Percentiles rank a stretch among this genome's conserved stretches.
These are phyloP conservation scores for Blumeria hordei DNA, from an alignment of 2,329 filamentous ascomycete species.

Conservation along the genomic window DNA sequence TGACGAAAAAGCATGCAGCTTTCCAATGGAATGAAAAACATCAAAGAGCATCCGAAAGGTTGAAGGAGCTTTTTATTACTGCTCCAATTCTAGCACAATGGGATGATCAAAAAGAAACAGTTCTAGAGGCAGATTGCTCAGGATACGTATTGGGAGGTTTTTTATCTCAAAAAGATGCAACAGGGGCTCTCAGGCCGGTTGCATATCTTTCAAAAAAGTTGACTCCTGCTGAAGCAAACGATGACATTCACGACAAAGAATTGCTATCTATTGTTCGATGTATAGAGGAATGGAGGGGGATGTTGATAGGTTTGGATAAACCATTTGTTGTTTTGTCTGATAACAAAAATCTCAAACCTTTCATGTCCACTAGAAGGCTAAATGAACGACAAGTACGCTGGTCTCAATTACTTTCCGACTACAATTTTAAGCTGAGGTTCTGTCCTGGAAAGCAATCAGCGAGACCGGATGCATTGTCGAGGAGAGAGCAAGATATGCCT, in stretches of 20 bases:
- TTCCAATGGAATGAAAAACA: not conserved
- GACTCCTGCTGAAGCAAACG: not conserved
- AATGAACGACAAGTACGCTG: not conserved
- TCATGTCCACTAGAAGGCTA: not conserved
- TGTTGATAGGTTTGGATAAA: not conserved
- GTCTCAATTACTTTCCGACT: not conserved
- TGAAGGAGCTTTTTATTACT: not conserved
- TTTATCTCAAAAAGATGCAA: not conserved
- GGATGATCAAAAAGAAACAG: not conserved
- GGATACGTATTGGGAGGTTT: not conserved
- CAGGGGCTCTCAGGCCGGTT: not conserved
- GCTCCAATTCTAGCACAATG: not conserved
- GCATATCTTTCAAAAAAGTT: not conserved
- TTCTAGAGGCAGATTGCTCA: not conserved
- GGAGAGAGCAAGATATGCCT: not conserved
- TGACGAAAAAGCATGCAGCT: not conserved
- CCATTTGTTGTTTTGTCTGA: not conserved
- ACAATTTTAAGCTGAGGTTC: not conserved
- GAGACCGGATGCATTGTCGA: not conserved
- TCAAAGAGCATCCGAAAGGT: not conserved
- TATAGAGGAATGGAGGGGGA: not conserved
- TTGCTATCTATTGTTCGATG: not conserved
- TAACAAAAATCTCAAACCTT: not conserved
- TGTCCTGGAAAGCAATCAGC: not conserved
- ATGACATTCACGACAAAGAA: not conserved